phyloP scores from a whole-genome alignment of 2,329 filamentous ascomycete species.

The Paracoccidioides lutzii region DNA sequence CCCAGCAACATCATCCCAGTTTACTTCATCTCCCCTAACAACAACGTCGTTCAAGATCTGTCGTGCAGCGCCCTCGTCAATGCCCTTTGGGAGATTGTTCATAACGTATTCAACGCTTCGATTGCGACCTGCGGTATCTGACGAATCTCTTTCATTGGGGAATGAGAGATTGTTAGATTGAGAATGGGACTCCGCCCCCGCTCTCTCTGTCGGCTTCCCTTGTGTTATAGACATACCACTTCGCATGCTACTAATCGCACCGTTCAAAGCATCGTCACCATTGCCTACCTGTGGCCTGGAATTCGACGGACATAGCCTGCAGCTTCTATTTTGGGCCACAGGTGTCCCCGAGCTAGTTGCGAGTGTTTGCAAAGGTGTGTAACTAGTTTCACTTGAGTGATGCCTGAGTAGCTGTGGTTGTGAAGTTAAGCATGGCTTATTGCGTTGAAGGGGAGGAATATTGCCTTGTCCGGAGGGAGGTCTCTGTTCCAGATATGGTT shows the following conservation, averaged over 20 bases:
- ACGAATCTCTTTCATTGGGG: conserved; percentile 28
- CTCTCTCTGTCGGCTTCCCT: conserved; percentile 20
- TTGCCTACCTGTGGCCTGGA: conserved; percentile 5
- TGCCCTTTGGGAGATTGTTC: conserved; percentile 64
- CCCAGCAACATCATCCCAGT: conserved; percentile 87
- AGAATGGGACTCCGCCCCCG: conserved; percentile 16
- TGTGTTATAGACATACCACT: background rate
- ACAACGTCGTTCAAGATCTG: conserved; percentile 96
- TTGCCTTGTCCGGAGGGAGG: conserved; percentile 9
- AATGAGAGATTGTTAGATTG: background rate
- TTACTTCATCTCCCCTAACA: conserved; percentile 84
- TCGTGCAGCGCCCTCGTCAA: conserved; percentile 70
- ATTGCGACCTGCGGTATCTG: conserved; percentile 34
- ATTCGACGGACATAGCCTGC: conserved; percentile 5
- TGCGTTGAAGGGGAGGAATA: background rate
- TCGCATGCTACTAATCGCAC: background rate
- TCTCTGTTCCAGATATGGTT: conserved; percentile 23
- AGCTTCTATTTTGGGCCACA: background rate
- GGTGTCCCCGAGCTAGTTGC: background rate
- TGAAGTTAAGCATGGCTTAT: background rate
- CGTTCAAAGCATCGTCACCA: conserved; percentile 1
- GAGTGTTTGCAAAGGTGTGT: background rate
- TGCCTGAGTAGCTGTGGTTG: background rate
- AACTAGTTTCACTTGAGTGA: background rate
- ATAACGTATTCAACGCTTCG: conserved; percentile 54